These are phyloP conservation scores for Corymbia maculata DNA, from an alignment of 345 rosid species.

Conservation along the genomic window DNA sequence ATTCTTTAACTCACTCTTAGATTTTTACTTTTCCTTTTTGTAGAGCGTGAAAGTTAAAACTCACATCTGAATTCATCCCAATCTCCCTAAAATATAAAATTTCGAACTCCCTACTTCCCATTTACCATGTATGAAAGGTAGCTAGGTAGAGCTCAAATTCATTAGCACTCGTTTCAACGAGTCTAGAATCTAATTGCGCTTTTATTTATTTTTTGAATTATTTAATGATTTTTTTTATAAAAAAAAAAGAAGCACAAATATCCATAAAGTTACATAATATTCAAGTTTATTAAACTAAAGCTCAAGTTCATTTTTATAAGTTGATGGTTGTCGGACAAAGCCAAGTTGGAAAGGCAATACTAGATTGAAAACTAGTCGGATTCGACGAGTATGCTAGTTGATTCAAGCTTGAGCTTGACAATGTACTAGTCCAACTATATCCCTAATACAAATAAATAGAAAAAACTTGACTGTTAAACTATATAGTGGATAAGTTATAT, in stretches of 20 bases:
- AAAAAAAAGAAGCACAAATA: background rate
- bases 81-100: too few relatives aligned
- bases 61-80: too few relatives aligned
- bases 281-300: background rate
- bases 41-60: too few relatives aligned
- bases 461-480: background rate
- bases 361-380: background rate
- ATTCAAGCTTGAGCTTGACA: background rate
- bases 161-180: background rate
- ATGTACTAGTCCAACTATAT: accelerated
- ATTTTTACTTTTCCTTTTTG: too few relatives aligned
- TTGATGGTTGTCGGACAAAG: accelerated
- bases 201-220: background rate
- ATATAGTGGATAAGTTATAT: background rate
- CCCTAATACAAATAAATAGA: accelerated
- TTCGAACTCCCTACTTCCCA: too few relatives aligned
- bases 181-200: background rate
- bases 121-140: too few relatives aligned
- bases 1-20: too few relatives aligned
- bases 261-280: background rate
- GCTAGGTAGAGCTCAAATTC: too few relatives aligned
- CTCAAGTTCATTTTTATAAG: background rate
- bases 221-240: background rate
- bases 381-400: accelerated
- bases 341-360: accelerated